phyloP scores from a whole-genome alignment of 352 stramenopile species.

The Sclerospora graminicola region DNA sequence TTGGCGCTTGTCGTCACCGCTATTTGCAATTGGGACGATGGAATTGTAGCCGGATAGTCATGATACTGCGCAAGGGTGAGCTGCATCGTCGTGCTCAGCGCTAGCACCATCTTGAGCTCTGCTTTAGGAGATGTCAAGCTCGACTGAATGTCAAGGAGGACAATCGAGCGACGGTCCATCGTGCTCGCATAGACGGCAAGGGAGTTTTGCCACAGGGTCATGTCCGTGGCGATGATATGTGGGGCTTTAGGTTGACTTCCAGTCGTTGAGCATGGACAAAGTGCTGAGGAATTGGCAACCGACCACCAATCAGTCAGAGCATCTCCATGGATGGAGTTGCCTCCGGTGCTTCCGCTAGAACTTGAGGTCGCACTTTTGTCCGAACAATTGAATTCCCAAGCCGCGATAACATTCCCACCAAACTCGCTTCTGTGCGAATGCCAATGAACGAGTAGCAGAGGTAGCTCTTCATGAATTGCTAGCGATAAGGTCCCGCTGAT shows the following conservation, averaged over 20 bases:
- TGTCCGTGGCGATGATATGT: constrained; percentile 8
- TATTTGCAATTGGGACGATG: constrained; percentile 37
- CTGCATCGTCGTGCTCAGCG: constrained; percentile 22
- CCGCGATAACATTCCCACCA: constrained; percentile 13
- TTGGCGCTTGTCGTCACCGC: constrained; percentile 13
- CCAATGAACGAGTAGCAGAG: constrained; percentile 42
- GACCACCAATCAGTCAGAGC: constrained; percentile 17
- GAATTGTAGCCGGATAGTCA: constrained; percentile 35
- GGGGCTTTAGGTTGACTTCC: not conserved
- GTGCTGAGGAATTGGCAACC: constrained; percentile 9
- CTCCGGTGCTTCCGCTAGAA: constrained; percentile 15
- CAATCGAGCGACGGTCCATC: constrained; percentile 8
- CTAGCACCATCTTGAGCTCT: constrained; percentile 4
- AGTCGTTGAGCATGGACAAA: no score
- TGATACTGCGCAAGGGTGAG: constrained; percentile 62
- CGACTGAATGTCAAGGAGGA: constrained; percentile 15
- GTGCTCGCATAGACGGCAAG: constrained; percentile 19
- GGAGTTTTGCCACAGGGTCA: constrained; percentile 19
- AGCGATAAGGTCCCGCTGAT: constrained; percentile 36
- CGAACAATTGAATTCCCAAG: constrained; percentile 16
- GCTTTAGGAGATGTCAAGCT: not conserved
- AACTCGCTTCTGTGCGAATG: constrained; percentile 11
- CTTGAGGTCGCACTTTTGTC: constrained; percentile 12
- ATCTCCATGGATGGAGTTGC: constrained; percentile 17
- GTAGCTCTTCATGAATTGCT: constrained; percentile 27